Base-by-base conservation (phyloP, 768 basidiomycete genomes). In the Rhizopogon vinicolor region DNA sequence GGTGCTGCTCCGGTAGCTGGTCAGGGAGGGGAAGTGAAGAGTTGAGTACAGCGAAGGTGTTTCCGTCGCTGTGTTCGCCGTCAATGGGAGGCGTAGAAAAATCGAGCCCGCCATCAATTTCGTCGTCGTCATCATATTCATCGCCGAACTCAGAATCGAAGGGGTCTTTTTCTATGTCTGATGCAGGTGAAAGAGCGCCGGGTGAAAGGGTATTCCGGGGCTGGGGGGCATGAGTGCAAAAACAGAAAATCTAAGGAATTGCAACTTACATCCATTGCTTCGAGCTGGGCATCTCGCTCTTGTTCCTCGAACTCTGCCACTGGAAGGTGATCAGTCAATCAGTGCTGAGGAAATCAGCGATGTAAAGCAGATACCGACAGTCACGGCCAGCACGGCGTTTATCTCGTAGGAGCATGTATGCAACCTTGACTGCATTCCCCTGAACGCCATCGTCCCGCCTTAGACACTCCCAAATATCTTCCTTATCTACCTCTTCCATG, bases 381-480 rank as follows among this genome's bases (percentile, higher is more conserved):
- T 93, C 92, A 69, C 88, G 83, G 6, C 93, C 86, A 52, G 89
- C 78, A 40, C 93, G 75, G 61, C 85, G 78, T 74, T 94, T 94
- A 65, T 99, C 96, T 54, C 93, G 78, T 44, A 97, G 76, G 4
- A 99, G 77, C 83, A 94, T 85, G 71, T 98, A 99, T 0, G 96
- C 94, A 7, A 99, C 94, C 72, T 97, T 95, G 67, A 98, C 88
- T 52, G 92, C 87, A 67, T 98, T 97, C 40, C 94, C 91, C 57
- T 87, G 85, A 41, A 83, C 78, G 0, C 91, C 93, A 59, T 95
- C 93, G 51, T 94, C 87, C 61, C 85, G 74, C 57, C 88, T 80
- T 58, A 98, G 71, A 65, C 87, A 87, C 45, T 88, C 86, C 91
- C 91, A 93, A 3, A 98, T 83, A 59, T 94, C 92, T 2, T 93